phyloP scores from a whole-genome alignment of 768 basidiomycete genomes.

The Boletus sensibilis region DNA sequence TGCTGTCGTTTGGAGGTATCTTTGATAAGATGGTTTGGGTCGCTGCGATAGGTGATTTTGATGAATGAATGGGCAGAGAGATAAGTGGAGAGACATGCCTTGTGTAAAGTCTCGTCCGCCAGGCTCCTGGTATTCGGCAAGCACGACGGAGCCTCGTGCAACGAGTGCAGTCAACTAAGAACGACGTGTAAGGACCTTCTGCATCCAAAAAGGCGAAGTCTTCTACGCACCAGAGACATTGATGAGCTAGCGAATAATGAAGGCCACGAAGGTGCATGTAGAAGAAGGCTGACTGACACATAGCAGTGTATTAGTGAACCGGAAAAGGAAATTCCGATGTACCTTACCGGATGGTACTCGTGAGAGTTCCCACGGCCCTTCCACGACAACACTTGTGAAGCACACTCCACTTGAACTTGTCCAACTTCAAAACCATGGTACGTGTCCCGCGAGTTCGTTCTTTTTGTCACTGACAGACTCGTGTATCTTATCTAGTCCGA shows the following conservation, averaged over 20 bases:
- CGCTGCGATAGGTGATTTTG: slow-evolving; percentile 42
- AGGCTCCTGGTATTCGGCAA: slow-evolving; percentile 78
- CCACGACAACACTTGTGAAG: slow-evolving; percentile 20
- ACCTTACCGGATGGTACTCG: not conserved
- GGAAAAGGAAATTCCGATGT: slow-evolving; percentile 21
- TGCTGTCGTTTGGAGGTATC: slow-evolving; percentile 89
- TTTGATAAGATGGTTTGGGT: slow-evolving; percentile 88
- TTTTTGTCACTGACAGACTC: not conserved
- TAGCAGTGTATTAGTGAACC: not conserved
- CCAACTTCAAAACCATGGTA: slow-evolving; percentile 31
- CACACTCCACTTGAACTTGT: slow-evolving; percentile 4
- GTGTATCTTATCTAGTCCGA: slow-evolving; percentile 56
- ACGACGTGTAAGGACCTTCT: not conserved
- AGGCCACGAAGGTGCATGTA: not conserved
- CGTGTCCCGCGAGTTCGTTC: slow-evolving; percentile 7
- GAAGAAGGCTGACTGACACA: not conserved
- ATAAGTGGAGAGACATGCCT: slow-evolving; percentile 46
- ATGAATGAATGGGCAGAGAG: not conserved
- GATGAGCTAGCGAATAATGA: not conserved
- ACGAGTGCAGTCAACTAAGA: slow-evolving; percentile 80
- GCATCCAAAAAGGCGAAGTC: not conserved
- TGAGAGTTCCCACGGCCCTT: slow-evolving; percentile 23
- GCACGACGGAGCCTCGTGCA: slow-evolving; percentile 70
- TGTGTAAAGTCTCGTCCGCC: slow-evolving; percentile 86
- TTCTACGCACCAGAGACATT: slow-evolving; percentile 29